Base-by-base conservation (phyloP, 805 yeast genomes). In the Candida parachauliodes region DNA sequence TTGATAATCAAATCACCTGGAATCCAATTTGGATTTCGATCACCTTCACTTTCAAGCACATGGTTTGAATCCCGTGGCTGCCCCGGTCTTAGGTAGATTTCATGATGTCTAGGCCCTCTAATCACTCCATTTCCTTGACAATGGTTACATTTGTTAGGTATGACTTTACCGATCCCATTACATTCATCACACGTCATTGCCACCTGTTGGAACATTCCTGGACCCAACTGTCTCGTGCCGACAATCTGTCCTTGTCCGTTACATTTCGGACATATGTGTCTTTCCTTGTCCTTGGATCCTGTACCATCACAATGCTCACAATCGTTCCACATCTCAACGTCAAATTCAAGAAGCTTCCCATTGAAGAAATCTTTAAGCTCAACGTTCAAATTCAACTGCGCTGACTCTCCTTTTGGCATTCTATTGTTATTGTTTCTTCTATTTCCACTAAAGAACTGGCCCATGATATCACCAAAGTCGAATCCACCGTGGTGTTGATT, bases 201-300 rank as follows among this genome's bases (percentile, higher is more conserved):
- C 49, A 89, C 72, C 44, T 81, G 84, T 60, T 93, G 98, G 44
- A 86, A 66, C 88, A 93, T 86, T 6, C 89, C 89, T 4, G 94
- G 95, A 0, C 87, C 97, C 47, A 91, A 61, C 56, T 89, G 95
- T 42, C 83, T 70, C 34, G 77, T 72, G 39, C 81, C 74, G 6
- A 80, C 55, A 26, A 76, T 60, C 16, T 81, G 68, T 19, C 98
- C 98, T 18, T 64, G 61, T 4, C 98, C 98, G 9, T 69, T 57
- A 67, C 98, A 93, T 35, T 62, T 64, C 1, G 59, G 46, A 68
- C 98, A 93, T 23, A 56, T 60, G 37, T 79, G 81, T 8, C 68
- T 70, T 49, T 79, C 59, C 9, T 91, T 88, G 59, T 89, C 97
- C 32, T 78, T 75, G 1, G 93, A 79, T 1, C 98, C 98, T 4